phyloP scores from a whole-genome alignment of 164 flowering plant species.

The Chimonanthus salicifolius region DNA sequence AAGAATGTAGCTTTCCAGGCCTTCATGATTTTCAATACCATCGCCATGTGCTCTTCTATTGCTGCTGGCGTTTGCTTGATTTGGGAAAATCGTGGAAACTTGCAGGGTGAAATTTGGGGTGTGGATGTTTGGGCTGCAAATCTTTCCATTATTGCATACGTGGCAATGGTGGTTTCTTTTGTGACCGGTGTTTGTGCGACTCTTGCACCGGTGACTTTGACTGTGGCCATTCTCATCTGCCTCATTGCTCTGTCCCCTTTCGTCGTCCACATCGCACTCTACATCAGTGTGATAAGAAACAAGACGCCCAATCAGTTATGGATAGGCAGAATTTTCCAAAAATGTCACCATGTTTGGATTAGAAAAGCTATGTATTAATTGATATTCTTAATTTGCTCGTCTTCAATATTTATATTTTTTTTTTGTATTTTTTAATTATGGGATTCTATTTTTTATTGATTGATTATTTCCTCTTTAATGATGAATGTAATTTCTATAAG shows the following conservation, averaged over 20 bases:
- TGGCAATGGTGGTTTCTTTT: background rate
- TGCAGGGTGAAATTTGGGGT: background rate
- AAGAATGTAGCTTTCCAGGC: background rate
- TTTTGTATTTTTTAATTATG: too few relatives aligned
- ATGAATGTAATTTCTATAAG: too few relatives aligned
- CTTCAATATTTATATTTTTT: too few relatives aligned
- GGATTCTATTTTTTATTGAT: too few relatives aligned
- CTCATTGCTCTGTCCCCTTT: background rate
- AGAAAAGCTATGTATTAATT: too few relatives aligned
- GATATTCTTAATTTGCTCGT: too few relatives aligned
- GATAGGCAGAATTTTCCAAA: too few relatives aligned
- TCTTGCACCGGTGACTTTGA: background rate
- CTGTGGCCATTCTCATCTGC: background rate
- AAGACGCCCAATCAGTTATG: too few relatives aligned
- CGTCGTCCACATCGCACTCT: background rate
- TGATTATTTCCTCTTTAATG: too few relatives aligned
- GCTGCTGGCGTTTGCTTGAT: background rate
- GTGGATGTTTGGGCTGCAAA: background rate
- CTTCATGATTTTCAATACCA: slow-evolving; percentile 1
- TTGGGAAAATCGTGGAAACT: background rate
- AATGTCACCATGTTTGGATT: too few relatives aligned
- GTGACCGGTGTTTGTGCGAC: background rate
- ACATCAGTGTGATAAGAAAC: too few relatives aligned
- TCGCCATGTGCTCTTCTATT: background rate
- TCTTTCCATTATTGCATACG: background rate